Conservation (phyloP, 352 stramenopile species). For the Elongisporangium anandrum region DNA sequence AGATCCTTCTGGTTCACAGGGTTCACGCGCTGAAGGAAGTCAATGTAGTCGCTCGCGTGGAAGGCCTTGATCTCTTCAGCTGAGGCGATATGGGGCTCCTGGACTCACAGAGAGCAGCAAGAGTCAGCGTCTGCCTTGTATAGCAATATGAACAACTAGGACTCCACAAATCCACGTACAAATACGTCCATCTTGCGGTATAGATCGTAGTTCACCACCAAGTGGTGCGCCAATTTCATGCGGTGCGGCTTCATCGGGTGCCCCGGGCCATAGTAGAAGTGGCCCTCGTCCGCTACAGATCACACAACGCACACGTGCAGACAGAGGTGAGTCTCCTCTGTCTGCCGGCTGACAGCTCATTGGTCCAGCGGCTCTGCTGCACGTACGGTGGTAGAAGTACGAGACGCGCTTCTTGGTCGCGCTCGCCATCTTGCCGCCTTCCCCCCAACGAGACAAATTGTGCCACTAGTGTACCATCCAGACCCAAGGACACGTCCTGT, state of each 20-base stretch:
- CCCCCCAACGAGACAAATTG: neutral
- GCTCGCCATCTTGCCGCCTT: constrained; percentile 22
- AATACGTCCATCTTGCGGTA: constrained; percentile 99
- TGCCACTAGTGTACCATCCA: neutral
- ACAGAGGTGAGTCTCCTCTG: neutral
- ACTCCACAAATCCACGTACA: constrained; percentile 35
- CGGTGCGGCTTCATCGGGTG: constrained; percentile 98
- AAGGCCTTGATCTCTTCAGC: constrained; percentile 96
- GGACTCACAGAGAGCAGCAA: constrained; percentile 1
- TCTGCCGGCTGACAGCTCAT: neutral
- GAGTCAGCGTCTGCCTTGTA: constrained; percentile 4
- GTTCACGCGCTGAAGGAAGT: constrained; percentile 95
- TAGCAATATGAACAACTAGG: neutral
- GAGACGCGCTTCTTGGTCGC: constrained; percentile 74
- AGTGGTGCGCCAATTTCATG: constrained; percentile 97
- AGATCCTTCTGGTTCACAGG: constrained; percentile 92
- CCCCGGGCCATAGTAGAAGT: constrained; percentile 96
- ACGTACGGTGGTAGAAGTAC: constrained; percentile 86
- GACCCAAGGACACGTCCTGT: neutral
- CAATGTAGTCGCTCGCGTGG: constrained; percentile 97
- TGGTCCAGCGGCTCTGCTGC: neutral
- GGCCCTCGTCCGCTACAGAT: constrained; percentile 88
- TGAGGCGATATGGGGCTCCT: constrained; percentile 79
- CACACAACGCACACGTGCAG: constrained; percentile 5
- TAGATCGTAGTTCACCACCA: constrained; percentile 98